Conservation (phyloP, 2,329 filamentous ascomycete species). For the Lasiodiplodia hormozganensis region DNA sequence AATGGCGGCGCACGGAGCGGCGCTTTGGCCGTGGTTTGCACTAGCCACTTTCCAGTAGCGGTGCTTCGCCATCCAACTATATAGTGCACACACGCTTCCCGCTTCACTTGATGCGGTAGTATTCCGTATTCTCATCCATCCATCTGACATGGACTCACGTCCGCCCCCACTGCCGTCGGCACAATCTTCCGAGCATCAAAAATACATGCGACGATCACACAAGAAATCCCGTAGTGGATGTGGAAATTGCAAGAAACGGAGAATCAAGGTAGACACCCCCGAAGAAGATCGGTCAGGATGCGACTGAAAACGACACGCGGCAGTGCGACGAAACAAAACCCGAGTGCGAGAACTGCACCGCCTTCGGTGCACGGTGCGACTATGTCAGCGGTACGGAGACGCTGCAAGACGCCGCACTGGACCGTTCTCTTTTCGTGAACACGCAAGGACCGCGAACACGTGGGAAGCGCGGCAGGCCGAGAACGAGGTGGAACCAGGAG, state of each 20-base stretch:
- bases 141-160: neutral
- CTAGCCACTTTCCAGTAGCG: neutral
- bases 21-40: neutral
- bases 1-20: neutral
- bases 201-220: constrained; percentile 32
- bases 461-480: constrained; percentile 12
- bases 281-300: neutral
- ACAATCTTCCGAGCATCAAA: neutral
- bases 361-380: constrained; percentile 32
- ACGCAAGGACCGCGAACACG: constrained; percentile 1
- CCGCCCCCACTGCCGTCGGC: neutral
- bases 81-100: neutral
- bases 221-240: constrained; percentile 36
- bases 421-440: constrained; percentile 4
- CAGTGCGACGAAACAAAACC: constrained; percentile 36
- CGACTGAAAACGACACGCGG: neutral
- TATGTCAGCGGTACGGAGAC: constrained; percentile 22
- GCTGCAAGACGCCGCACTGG: constrained; percentile 24
- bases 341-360: constrained; percentile 34
- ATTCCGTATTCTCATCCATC: constrained; percentile 10
- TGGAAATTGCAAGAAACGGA: constrained; percentile 36
- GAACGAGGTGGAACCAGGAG: neutral
- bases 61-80: neutral
- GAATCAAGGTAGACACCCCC: constrained; percentile 34
- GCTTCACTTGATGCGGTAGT: neutral